Percentiles rank a stretch among this genome's conserved stretches.
Evolutionary conservation across 192 early-diverging fungal species (phyloP).

Genomic region (Coemansia asiatica): DNA sequence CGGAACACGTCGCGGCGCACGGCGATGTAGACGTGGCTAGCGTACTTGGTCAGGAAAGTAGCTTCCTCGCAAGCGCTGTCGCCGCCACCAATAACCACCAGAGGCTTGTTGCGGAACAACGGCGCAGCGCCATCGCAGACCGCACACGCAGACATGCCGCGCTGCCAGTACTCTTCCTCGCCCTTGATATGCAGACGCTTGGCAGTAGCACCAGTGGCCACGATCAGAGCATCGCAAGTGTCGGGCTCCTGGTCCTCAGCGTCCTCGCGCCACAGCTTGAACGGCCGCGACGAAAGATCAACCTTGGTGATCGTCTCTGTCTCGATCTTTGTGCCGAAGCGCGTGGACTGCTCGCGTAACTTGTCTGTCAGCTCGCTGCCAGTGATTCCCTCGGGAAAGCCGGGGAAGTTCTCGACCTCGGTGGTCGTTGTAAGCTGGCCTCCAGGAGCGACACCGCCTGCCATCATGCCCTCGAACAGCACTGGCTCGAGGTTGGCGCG

Average conservation of each 20-base stretch:
- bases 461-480: slow-evolving; percentile 96
- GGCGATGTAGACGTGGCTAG: slow-evolving; percentile 89
- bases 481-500: slow-evolving; percentile 91
- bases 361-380: slow-evolving; percentile 86
- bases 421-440: slow-evolving; percentile 94
- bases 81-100: slow-evolving; percentile 95
- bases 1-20: slow-evolving; percentile 95
- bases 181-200: slow-evolving; percentile 86
- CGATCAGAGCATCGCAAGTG: slow-evolving; percentile 80
- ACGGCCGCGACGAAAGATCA: slow-evolving; percentile 77
- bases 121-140: slow-evolving; percentile 99
- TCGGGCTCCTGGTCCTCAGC: slow-evolving; percentile 68
- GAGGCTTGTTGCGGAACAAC: slow-evolving; percentile 93
- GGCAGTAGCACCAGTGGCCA: slow-evolving; percentile 99
- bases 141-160: slow-evolving; percentile 98
- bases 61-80: slow-evolving; percentile 97
- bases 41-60: slow-evolving; percentile 95
- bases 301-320: slow-evolving; percentile 89
- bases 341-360: slow-evolving; percentile 81
- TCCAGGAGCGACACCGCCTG: slow-evolving; percentile 77
- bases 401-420: slow-evolving; percentile 95
- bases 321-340: slow-evolving; percentile 82
- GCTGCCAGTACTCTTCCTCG: slow-evolving; percentile 95
- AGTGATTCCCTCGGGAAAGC: slow-evolving; percentile 89
- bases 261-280: slow-evolving; percentile 86